phyloP scores from a whole-genome alignment of 768 basidiomycete genomes.

The Cystobasidium tubakii region DNA sequence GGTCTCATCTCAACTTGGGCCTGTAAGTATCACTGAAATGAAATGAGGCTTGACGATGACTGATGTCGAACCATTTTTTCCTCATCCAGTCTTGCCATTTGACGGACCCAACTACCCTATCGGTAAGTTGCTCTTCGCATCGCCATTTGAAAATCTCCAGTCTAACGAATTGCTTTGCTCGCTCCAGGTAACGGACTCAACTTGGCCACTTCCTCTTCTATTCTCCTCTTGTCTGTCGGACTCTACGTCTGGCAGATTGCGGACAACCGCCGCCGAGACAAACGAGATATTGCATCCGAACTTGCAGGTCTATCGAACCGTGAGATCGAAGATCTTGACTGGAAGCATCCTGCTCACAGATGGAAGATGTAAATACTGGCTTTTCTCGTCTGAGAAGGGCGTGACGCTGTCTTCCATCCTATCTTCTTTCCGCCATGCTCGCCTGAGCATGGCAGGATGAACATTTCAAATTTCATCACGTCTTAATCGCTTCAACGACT shows the following conservation, averaged over 20 bases:
- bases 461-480: too few species aligned
- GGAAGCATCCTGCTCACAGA: constrained; percentile 21
- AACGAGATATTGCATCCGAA: constrained; percentile 4
- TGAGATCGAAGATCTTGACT: constrained; percentile 28
- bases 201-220: constrained; percentile 10
- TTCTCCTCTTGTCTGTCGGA: constrained; percentile 6
- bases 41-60: not conserved
- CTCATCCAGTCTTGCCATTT: not conserved
- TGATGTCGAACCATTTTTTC: not conserved
- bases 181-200: constrained; percentile 14
- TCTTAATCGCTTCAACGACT: too few species aligned
- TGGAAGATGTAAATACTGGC: constrained; percentile 12
- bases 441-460: not conserved
- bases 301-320: constrained; percentile 7
- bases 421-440: too few species aligned
- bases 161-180: not conserved
- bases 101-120: constrained; percentile 26
- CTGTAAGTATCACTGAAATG: not conserved
- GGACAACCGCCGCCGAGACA: constrained; percentile 16
- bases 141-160: not conserved
- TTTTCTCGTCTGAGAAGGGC: too few species aligned
- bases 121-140: not conserved
- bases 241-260: not conserved
- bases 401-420: too few species aligned
- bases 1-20: constrained; percentile 23